phyloP scores from a whole-genome alignment of 306 rosid species.

The Vigna nakashimae region DNA sequence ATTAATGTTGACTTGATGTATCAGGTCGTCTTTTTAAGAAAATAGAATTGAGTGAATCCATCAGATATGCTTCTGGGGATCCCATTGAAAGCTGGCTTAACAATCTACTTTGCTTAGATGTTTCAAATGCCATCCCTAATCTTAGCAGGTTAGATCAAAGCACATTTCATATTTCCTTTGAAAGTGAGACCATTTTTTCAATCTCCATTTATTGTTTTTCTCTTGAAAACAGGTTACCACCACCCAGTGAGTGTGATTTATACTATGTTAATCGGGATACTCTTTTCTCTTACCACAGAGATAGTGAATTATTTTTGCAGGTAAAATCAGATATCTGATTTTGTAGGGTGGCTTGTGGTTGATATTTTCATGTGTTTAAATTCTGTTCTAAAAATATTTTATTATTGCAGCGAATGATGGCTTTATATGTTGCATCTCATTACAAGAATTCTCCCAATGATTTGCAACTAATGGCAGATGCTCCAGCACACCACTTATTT shows the following conservation, averaged over 20 bases:
- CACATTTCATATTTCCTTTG: constrained; percentile 19
- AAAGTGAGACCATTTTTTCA: constrained; percentile 27
- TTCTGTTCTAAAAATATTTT: constrained; percentile 42
- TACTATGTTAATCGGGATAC: constrained; percentile 97
- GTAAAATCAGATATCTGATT: constrained; percentile 52
- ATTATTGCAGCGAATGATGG: constrained; percentile 92
- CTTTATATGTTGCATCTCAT: constrained; percentile 94
- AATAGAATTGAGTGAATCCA: constrained; percentile 86
- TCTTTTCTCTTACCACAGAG: constrained; percentile 90
- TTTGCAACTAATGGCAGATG: constrained; percentile 95
- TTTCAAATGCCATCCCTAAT: constrained; percentile 71
- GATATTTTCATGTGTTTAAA: constrained; percentile 18
- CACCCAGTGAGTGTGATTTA: constrained; percentile 83
- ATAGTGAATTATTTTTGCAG: constrained; percentile 96
- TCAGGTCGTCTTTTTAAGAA: constrained; percentile 85
- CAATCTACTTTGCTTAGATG: constrained; percentile 88
- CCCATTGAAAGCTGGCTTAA: constrained; percentile 94
- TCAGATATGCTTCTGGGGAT: constrained; percentile 93
- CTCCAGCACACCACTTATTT: constrained; percentile 97
- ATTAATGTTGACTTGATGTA: constrained; percentile 39
- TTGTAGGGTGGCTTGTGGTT: constrained; percentile 32
- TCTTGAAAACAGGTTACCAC: constrained; percentile 72
- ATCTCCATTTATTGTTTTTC: constrained; percentile 35
- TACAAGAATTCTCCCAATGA: constrained; percentile 99
- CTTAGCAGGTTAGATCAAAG: constrained; percentile 68